phyloP scores from a whole-genome alignment of 2,329 filamentous ascomycete species.

The Emergomyces africanus region DNA sequence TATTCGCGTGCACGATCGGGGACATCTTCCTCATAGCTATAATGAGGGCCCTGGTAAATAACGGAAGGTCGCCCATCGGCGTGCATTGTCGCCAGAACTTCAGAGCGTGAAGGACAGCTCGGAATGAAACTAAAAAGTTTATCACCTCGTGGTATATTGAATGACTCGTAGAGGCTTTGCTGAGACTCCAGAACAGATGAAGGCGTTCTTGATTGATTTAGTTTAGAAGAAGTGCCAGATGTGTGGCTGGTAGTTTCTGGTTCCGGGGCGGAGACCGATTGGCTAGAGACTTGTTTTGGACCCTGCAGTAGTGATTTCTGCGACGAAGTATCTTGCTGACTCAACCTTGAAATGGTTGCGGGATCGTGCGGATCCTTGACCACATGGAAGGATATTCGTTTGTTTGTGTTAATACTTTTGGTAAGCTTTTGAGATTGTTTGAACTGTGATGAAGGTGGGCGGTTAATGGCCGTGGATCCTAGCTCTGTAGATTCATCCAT shows the following conservation, averaged over 20 bases:
- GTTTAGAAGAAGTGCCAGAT: not conserved
- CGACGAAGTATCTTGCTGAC: slow-evolving; percentile 46
- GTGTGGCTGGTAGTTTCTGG: not conserved
- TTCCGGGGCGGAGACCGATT: not conserved
- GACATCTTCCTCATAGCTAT: slow-evolving; percentile 72
- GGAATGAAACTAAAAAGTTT: slow-evolving; percentile 16
- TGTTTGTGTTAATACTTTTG: slow-evolving; percentile 19
- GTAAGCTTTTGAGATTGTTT: slow-evolving; percentile 18
- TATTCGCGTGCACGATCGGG: slow-evolving; percentile 68
- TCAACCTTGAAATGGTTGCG: slow-evolving; percentile 50
- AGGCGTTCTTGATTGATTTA: slow-evolving; percentile 1
- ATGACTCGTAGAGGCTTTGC: slow-evolving; percentile 16
- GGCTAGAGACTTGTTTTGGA: not conserved
- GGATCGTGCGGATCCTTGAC: slow-evolving; percentile 64
- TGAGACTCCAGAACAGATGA: slow-evolving; percentile 12
- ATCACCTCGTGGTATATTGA: slow-evolving; percentile 15
- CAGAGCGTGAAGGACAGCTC: slow-evolving; percentile 20
- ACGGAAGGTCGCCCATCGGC: slow-evolving; percentile 49
- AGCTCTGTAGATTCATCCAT: not conserved
- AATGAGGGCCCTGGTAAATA: slow-evolving; percentile 76
- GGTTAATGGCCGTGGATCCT: not conserved
- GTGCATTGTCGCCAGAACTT: slow-evolving; percentile 45
- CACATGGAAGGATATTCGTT: slow-evolving; percentile 53
- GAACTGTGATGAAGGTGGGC: slow-evolving; percentile 12
- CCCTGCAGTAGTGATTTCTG: not conserved